Conservation (phyloP, 495 filamentous ascomycete genomes). For the Chaetomium cochliodes region DNA sequence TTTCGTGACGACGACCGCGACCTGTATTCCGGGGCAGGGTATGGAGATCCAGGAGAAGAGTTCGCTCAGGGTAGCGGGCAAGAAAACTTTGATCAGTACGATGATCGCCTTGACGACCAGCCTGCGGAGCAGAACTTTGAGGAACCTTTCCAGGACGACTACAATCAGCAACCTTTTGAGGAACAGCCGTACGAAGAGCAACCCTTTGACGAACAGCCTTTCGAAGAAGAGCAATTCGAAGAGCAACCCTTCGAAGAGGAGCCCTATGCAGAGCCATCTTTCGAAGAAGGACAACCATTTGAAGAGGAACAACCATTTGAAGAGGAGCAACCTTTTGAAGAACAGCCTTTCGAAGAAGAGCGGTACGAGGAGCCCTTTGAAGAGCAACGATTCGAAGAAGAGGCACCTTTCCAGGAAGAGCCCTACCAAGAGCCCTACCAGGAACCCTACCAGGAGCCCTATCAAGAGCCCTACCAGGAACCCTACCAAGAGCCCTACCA, state of each 20-base stretch:
- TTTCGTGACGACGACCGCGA: not conserved
- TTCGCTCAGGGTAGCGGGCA: not conserved
- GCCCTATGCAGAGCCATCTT: not conserved
- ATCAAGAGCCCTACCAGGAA: too few species aligned
- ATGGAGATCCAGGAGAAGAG: not conserved
- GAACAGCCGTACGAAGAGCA: not conserved
- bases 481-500: too few species aligned
- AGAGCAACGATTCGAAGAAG: not conserved
- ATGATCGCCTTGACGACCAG: not conserved
- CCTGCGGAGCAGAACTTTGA: constrained; percentile 4
- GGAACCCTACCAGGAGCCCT: too few species aligned
- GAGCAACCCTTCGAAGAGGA: not conserved
- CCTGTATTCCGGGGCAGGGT: not conserved
- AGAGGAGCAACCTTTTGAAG: not conserved
- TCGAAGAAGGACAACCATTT: not conserved
- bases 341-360: not conserved
- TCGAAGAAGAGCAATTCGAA: too few species aligned
- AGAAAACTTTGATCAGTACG: not conserved
- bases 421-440: too few species aligned
- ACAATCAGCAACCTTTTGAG: not conserved
- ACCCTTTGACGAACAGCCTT: too few species aligned
- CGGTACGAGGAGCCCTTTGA: too few species aligned
- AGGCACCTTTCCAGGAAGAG: too few species aligned
- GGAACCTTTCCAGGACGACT: not conserved
- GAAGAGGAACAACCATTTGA: not conserved